Evolutionary conservation across 805 yeast genomes (phyloP).

Genomic region (Teunomyces aglyptinius): DNA sequence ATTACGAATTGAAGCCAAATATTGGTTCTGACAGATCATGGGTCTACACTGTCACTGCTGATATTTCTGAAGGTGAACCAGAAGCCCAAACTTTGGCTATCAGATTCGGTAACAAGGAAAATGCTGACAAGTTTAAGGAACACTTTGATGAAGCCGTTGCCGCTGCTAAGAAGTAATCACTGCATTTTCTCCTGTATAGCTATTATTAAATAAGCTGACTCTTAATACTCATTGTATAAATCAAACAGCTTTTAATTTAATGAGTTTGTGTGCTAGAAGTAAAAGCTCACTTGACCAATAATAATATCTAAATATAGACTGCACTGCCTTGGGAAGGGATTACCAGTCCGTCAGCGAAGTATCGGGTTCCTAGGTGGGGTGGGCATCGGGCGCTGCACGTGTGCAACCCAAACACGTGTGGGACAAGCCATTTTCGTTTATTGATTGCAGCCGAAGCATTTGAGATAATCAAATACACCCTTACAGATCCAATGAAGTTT

Average conservation of each 20-base stretch:
- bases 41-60: conserved; percentile 95
- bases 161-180: conserved; percentile 45
- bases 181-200: neutral
- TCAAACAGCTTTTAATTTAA: too few species aligned
- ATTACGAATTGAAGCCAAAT: conserved; percentile 81
- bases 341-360: too few species aligned
- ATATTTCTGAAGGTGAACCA: conserved; percentile 86
- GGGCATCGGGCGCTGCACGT: neutral
- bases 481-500: conserved; percentile 60
- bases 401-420: conserved; percentile 8
- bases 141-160: conserved; percentile 80
- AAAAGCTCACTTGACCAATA: too few species aligned
- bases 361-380: too few species aligned
- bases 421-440: neutral
- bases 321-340: too few species aligned
- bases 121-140: conserved; percentile 94
- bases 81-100: conserved; percentile 97
- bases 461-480: neutral
- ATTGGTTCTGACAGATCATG: conserved; percentile 97
- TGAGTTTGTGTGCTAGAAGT: too few species aligned
- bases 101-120: conserved; percentile 87
- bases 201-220: conserved; percentile 1
- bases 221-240: too few species aligned
- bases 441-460: conserved; percentile 1
- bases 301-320: too few species aligned